Conservation (phyloP, 2,329 filamentous ascomycete species). For the Alternaria solani region DNA sequence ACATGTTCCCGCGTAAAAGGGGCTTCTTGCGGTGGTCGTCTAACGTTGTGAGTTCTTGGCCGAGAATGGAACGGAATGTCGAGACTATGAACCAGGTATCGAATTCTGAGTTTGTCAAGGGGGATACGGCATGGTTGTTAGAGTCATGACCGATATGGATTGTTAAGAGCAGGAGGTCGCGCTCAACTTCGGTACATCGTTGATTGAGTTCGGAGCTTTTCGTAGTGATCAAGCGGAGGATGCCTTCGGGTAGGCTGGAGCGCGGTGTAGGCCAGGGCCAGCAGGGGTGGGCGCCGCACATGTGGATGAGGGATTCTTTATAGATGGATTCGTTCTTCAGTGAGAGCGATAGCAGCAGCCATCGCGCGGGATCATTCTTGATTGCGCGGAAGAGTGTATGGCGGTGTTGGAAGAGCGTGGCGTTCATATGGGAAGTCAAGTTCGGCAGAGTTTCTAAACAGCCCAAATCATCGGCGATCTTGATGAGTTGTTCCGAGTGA, state of each 20-base stretch:
- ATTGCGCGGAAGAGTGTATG: conserved; percentile 43
- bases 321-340: conserved; percentile 44
- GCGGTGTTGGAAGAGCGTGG: conserved; percentile 30
- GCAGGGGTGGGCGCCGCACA: conserved; percentile 41
- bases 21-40: conserved; percentile 1
- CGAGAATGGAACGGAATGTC: conserved; percentile 44
- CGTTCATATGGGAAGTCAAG: conserved; percentile 33
- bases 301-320: conserved; percentile 49
- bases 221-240: conserved; percentile 21
- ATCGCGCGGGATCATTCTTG: conserved; percentile 41
- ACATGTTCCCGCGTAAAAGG: conserved; percentile 33
- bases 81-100: conserved; percentile 42
- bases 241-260: conserved; percentile 11
- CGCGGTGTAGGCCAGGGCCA: conserved; percentile 29
- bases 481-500: conserved; percentile 37
- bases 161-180: conserved; percentile 36
- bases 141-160: conserved; percentile 10
- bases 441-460: conserved; percentile 18
- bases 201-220: conserved; percentile 26
- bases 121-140: conserved; percentile 2
- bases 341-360: conserved; percentile 39
- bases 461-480: conserved; percentile 33
- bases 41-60: conserved; percentile 21
- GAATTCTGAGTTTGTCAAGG: conserved; percentile 8
- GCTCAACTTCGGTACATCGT: conserved; percentile 26